A percentile compares a stretch with the other conserved stretches of the same genome.
phyloP scores from a whole-genome alignment of 345 rosid species.

The Gossypium bickii region DNA sequence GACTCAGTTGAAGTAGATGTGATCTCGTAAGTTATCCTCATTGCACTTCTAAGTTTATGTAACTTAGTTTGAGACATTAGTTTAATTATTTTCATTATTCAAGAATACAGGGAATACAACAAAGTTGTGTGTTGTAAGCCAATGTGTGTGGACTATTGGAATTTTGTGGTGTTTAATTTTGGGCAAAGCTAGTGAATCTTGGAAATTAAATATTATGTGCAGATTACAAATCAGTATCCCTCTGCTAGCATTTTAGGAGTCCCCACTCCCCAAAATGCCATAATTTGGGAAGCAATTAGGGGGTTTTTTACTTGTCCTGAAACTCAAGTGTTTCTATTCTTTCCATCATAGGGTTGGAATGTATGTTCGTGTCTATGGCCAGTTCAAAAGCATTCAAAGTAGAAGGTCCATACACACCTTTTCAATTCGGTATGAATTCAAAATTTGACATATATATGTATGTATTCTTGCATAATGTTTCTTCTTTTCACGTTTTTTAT shows the following conservation, averaged over 20 bases:
- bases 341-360: conserved; percentile 53
- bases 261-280: not conserved
- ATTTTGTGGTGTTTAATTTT: not conserved
- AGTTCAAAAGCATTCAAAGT: conserved; percentile 66
- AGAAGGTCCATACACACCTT: conserved; percentile 67
- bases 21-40: conserved; percentile 44
- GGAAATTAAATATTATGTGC: not conserved
- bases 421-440: conserved; percentile 54
- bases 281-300: not conserved
- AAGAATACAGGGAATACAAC: not conserved
- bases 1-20: conserved; percentile 75
- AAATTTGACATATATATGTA: not conserved
- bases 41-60: not conserved
- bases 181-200: not conserved
- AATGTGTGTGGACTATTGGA: not conserved
- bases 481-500: not conserved
- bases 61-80: not conserved
- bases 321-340: not conserved
- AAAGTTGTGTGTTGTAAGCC: not conserved
- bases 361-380: conserved; percentile 88
- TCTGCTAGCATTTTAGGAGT: not conserved
- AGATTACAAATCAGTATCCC: not conserved
- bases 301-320: not conserved
- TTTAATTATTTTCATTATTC: not conserved
- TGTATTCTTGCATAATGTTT: not conserved